Percentiles rank a stretch among this genome's conserved stretches.
phyloP scores from a whole-genome alignment of 495 filamentous ascomycete species.

The Penicillium fimorum region DNA sequence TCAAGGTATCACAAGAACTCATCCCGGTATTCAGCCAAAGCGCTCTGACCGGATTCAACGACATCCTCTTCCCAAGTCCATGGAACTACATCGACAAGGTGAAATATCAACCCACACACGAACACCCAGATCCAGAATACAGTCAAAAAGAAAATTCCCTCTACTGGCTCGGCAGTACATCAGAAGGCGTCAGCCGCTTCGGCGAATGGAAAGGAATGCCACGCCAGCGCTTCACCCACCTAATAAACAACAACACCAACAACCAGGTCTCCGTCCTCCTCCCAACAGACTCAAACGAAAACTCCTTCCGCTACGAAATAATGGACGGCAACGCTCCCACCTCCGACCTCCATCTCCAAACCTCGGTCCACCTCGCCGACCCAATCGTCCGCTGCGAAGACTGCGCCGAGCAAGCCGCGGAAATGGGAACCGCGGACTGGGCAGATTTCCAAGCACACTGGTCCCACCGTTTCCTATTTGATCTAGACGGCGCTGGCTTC shows the following conservation, averaged over 20 bases:
- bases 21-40: constrained; percentile 73
- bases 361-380: constrained; percentile 48
- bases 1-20: constrained; percentile 60
- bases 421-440: constrained; percentile 45
- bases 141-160: constrained; percentile 43
- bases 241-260: constrained; percentile 52
- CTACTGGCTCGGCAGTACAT: constrained; percentile 56
- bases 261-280: constrained; percentile 44
- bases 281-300: constrained; percentile 21
- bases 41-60: constrained; percentile 57
- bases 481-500: constrained; percentile 69
- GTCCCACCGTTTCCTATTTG: constrained; percentile 64
- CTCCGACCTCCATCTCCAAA: constrained; percentile 28
- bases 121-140: constrained; percentile 42
- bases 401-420: constrained; percentile 50
- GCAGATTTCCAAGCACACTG: constrained; percentile 59
- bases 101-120: constrained; percentile 36
- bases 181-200: constrained; percentile 53
- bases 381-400: constrained; percentile 57
- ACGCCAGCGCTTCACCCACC: constrained; percentile 56
- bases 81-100: constrained; percentile 54
- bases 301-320: constrained; percentile 40
- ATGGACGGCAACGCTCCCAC: constrained; percentile 33
- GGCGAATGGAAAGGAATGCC: constrained; percentile 59
- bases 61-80: constrained; percentile 48